A percentile compares a stretch with the other conserved stretches of the same genome.
phyloP scores from a whole-genome alignment of 73 alveolate species.

The Halteria grandinella region DNA sequence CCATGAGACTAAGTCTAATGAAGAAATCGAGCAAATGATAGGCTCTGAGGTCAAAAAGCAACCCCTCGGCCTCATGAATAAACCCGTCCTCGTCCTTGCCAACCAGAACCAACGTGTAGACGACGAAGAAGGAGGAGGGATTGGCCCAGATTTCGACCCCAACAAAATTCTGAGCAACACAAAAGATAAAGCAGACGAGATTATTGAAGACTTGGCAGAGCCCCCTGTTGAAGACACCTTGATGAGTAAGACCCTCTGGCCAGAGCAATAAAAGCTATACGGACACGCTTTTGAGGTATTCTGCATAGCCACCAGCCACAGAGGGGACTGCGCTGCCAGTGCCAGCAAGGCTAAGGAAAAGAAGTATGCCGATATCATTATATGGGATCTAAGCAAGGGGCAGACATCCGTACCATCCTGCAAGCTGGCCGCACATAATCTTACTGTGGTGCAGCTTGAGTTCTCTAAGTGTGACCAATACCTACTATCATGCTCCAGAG shows the following conservation, averaged over 20 bases:
- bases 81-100: conserved; percentile 61
- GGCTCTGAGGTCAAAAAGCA: conserved; percentile 77
- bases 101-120: conserved; percentile 34
- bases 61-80: conserved; percentile 93
- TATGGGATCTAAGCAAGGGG: conserved; percentile 83
- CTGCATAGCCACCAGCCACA: conserved; percentile 82
- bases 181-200: conserved; percentile 69
- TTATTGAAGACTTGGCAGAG: conserved; percentile 59
- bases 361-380: conserved; percentile 89
- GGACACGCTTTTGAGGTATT: conserved; percentile 98
- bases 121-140: conserved; percentile 72
- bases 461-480: conserved; percentile 93
- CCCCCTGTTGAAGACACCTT: conserved; percentile 96
- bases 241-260: conserved; percentile 95
- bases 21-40: conserved; percentile 82
- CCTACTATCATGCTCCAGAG: conserved; percentile 90
- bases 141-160: conserved; percentile 76
- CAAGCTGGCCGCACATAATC: conserved; percentile 85
- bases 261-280: conserved; percentile 93
- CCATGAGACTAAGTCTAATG: conserved; percentile 72
- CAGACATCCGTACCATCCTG: conserved; percentile 70
- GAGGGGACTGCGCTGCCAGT: conserved; percentile 91
- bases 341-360: conserved; percentile 92
- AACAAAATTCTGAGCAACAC: conserved; percentile 74
- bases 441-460: conserved; percentile 89